Evolutionary conservation across 139 green algal species (phyloP).

Genomic region (Axilococcus clingmanii): DNA sequence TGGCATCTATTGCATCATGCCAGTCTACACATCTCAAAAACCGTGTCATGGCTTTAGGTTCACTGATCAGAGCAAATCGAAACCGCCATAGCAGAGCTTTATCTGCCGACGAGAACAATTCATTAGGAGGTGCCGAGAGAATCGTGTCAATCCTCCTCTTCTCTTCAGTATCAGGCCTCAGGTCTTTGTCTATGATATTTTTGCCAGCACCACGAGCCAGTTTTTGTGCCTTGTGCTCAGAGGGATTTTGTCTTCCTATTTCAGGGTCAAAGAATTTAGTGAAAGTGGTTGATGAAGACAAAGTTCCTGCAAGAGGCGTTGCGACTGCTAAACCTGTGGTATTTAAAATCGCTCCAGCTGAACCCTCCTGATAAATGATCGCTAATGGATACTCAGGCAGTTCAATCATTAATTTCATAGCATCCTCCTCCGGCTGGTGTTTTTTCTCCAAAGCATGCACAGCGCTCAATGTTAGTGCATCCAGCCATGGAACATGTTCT

Average conservation of each 20-base stretch:
- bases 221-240: conserved; percentile 89
- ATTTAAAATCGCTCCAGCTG: background rate
- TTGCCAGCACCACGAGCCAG: conserved; percentile 64
- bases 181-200: conserved; percentile 55
- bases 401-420: conserved; percentile 51
- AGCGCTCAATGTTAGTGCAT: conserved; percentile 53
- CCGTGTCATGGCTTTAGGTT: conserved; percentile 66
- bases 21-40: conserved; percentile 78
- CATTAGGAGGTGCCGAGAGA: conserved; percentile 39
- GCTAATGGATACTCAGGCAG: conserved; percentile 73
- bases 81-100: conserved; percentile 80
- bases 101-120: conserved; percentile 48
- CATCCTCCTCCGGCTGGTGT: background rate
- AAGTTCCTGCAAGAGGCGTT: conserved; percentile 12
- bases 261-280: conserved; percentile 56
- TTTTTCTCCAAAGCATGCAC: background rate
- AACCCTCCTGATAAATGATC: conserved; percentile 71
- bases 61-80: conserved; percentile 58
- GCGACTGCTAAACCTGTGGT: conserved; percentile 10
- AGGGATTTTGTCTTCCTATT: conserved; percentile 69
- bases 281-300: conserved; percentile 4
- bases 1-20: conserved; percentile 69
- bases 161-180: conserved; percentile 80
- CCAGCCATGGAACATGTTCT: conserved; percentile 69
- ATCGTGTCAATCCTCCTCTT: conserved; percentile 34